A percentile compares a stretch with the other conserved stretches of the same genome.
These are phyloP conservation scores for Liriodendron chinense DNA, from an alignment of 164 flowering plant species.

Conservation along the genomic window DNA sequence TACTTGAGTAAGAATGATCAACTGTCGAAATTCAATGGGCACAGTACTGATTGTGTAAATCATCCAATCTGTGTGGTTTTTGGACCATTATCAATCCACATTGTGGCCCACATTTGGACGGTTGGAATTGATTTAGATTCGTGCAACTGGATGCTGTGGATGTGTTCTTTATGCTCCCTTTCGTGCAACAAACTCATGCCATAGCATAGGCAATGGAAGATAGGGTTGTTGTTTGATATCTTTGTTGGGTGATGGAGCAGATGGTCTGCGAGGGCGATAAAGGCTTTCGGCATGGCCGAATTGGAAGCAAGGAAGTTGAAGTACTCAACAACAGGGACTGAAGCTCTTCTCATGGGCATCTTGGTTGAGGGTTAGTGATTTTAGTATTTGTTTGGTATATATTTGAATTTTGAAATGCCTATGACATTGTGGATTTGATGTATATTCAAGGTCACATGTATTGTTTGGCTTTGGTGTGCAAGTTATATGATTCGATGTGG, in stretches of 20 bases:
- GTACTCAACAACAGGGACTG: slow-evolving; percentile 71
- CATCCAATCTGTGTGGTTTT: background rate
- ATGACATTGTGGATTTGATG: background rate
- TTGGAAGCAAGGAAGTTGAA: slow-evolving; percentile 72
- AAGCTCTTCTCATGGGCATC: slow-evolving; percentile 67
- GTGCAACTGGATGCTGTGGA: background rate
- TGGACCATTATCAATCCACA: background rate
- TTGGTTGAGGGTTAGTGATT: slow-evolving; percentile 54
- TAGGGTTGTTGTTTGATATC: background rate
- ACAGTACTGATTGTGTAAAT: no score
- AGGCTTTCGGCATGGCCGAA: slow-evolving; percentile 45
- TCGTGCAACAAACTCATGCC: background rate
- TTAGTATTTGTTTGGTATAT: background rate
- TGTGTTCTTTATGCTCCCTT: background rate
- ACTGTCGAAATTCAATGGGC: background rate
- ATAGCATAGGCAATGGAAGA: background rate
- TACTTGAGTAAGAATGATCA: background rate
- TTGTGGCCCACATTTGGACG: background rate
- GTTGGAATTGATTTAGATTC: background rate
- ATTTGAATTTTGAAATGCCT: background rate
- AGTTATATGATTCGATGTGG: background rate
- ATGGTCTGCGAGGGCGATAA: slow-evolving; percentile 45
- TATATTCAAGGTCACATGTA: background rate
- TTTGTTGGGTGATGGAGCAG: slow-evolving; percentile 16
- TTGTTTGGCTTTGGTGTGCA: background rate